These are phyloP conservation scores for Mallotus nudiflorus DNA, from an alignment of 345 rosid species.

Conservation along the genomic window DNA sequence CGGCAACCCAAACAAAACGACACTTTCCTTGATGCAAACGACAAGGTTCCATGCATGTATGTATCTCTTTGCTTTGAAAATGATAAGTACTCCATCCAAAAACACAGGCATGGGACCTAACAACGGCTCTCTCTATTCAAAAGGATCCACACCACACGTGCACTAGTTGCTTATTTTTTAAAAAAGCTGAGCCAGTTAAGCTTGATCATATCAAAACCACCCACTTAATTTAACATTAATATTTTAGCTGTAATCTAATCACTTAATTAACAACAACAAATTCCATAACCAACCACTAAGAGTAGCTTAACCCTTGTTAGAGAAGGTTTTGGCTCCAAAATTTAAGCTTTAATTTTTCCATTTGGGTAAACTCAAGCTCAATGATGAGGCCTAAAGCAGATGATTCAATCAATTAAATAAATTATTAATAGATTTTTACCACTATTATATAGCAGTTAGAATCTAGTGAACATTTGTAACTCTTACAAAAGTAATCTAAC, in stretches of 20 bases:
- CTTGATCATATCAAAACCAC: background rate
- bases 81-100: background rate
- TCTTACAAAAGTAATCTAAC: too few species aligned
- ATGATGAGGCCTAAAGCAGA: too few species aligned
- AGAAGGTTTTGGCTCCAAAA: too few species aligned
- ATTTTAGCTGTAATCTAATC: slow-evolving; percentile 3
- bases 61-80: background rate
- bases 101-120: slow-evolving; percentile 9
- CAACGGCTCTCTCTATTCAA: slow-evolving; percentile 18
- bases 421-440: too few species aligned
- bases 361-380: too few species aligned
- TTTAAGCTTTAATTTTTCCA: too few species aligned
- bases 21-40: slow-evolving; percentile 7
- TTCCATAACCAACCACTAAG: too few species aligned
- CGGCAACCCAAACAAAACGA: background rate
- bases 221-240: background rate
- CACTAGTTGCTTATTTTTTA: slow-evolving; percentile 33
- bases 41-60: too few species aligned
- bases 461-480: too few species aligned
- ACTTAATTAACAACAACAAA: background rate
- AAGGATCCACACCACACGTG: slow-evolving; percentile 59
- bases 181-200: slow-evolving; percentile 36
- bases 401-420: too few species aligned
- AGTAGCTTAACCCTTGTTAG: too few species aligned
- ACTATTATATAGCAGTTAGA: too few species aligned